A percentile compares a stretch with the other conserved stretches of the same genome.
Evolutionary conservation across 1,284 basidiomycete species (phyloP).

Genomic region (Moesziomyces aphidis): DNA sequence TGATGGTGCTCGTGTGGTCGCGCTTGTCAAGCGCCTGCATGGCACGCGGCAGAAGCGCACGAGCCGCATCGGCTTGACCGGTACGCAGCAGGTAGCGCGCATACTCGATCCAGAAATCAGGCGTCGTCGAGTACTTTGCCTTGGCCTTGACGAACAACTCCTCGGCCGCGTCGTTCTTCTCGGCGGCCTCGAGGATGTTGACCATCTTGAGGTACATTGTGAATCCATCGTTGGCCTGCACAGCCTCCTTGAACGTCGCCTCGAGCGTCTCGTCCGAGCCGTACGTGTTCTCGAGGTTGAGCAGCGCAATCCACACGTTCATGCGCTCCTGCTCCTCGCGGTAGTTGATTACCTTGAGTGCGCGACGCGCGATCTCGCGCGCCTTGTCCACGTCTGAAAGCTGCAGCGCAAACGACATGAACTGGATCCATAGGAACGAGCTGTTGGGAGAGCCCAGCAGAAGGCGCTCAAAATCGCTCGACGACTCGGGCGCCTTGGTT

Average conservation of each 20-base stretch:
- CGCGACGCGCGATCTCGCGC: slow-evolving; percentile 84
- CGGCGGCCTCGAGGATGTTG: slow-evolving; percentile 83
- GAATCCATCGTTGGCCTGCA: slow-evolving; percentile 89
- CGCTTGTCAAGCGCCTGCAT: slow-evolving; percentile 92
- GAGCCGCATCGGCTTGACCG: slow-evolving; percentile 80
- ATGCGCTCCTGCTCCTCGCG: slow-evolving; percentile 96
- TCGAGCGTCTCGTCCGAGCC: slow-evolving; percentile 81
- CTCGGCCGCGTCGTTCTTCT: slow-evolving; percentile 72
- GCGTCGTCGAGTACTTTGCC: slow-evolving; percentile 93
- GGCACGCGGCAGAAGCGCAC: slow-evolving; percentile 87
- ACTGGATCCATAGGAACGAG: slow-evolving; percentile 98
- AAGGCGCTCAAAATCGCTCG: slow-evolving; percentile 92
- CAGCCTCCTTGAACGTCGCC: slow-evolving; percentile 86
- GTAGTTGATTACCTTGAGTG: slow-evolving; percentile 88
- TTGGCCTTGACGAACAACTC: slow-evolving; percentile 58
- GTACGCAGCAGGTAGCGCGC: slow-evolving; percentile 80
- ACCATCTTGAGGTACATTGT: slow-evolving; percentile 86
- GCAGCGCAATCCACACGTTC: slow-evolving; percentile 96
- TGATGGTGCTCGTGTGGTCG: slow-evolving; percentile 94
- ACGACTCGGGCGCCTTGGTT: slow-evolving; percentile 78
- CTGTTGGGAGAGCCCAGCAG: slow-evolving; percentile 96
- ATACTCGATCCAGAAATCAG: slow-evolving; percentile 91
- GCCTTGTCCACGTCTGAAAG: slow-evolving; percentile 96
- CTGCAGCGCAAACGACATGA: slow-evolving; percentile 98
- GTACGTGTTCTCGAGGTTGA: slow-evolving; percentile 95